Evolutionary conservation across 176 grass and related monocot species (phyloP).

Genomic region (Secale cereale): DNA sequence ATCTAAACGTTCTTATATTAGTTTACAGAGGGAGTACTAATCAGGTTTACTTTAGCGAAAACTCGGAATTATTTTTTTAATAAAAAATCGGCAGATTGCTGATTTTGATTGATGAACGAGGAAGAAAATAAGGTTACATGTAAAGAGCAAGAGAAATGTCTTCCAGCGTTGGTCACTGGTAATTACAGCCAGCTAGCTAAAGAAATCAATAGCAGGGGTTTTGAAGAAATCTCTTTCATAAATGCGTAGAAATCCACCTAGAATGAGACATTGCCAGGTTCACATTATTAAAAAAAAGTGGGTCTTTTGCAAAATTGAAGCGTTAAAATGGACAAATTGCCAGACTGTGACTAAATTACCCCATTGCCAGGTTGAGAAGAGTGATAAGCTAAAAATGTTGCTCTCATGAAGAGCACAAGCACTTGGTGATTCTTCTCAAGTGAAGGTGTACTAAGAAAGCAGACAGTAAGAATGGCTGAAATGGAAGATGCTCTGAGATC

Average conservation of each 20-base stretch:
- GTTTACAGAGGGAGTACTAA: too few relatives aligned
- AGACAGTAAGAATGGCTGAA: slow-evolving; percentile 32
- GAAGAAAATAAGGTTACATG: too few relatives aligned
- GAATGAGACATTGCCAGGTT: neutral
- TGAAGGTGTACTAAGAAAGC: slow-evolving; percentile 19
- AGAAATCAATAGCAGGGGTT: too few relatives aligned
- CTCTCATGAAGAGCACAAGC: slow-evolving; percentile 15
- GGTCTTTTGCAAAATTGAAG: neutral
- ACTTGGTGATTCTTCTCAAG: slow-evolving; percentile 1
- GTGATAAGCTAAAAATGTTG: neutral
- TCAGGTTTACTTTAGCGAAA: too few relatives aligned
- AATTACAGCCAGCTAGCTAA: too few relatives aligned
- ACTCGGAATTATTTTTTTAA: too few relatives aligned
- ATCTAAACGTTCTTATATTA: too few relatives aligned
- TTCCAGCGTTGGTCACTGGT: too few relatives aligned
- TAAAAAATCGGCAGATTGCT: too few relatives aligned
- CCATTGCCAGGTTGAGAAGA: neutral
- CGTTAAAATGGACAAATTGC: neutral
- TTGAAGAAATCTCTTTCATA: neutral
- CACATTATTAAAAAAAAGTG: too few relatives aligned
- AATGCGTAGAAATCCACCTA: neutral
- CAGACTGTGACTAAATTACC: neutral
- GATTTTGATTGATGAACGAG: too few relatives aligned
- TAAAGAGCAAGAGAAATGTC: too few relatives aligned
- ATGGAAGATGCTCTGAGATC: slow-evolving; percentile 47